Base-by-base conservation (phyloP, 1,284 basidiomycete genomes). In the Cerrena zonata region DNA sequence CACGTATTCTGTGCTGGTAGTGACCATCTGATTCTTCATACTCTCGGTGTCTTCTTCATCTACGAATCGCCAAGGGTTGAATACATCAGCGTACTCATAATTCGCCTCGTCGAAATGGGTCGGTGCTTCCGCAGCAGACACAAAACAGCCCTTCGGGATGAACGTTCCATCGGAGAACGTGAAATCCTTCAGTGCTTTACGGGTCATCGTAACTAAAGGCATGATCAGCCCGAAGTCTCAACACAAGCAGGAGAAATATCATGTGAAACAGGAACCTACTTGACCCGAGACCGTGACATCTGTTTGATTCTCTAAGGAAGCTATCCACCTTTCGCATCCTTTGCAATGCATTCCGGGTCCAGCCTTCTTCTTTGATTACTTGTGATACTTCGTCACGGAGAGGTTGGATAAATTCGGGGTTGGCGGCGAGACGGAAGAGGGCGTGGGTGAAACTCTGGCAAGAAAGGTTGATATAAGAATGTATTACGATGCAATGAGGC, bases 311-410 rank as follows among this genome's bases (percentile, higher is more conserved):
- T 43, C 64, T 68, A 22, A 79, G 27, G 57, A 78, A 75, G 54
- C 76, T 78, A 57, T 79, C 76, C 2, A 76, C 46, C 53, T 69
- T 73, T 44, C 55, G 56, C 72, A 78, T 72, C 44, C 69, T 69
- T 34, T 53, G 60, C 36, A 78, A 49, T 0, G 70, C 65, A 0
- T 51, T 56, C 54, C 73, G 76, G 3, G 72, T 68, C 74, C 76
- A 76, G 0, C 76, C 77, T 5, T 75, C 65, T 34, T 65, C 51
- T 0, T 53, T 53, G 3, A 76, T 51, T 2, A 71, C 56, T 2
- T 55, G 34, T 21, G 74, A 68, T 2, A 73, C 65, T 54, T 79
- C 78, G 39, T 74, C 69, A 1, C 74, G 72, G 15, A 79, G 60
- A 0, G 64, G 63, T 37, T 64, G 53, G 1, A 72, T 47, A 45